Evolutionary conservation across 73 alveolate species (phyloP).

Genomic region (Tetrahymena malaccensis): DNA sequence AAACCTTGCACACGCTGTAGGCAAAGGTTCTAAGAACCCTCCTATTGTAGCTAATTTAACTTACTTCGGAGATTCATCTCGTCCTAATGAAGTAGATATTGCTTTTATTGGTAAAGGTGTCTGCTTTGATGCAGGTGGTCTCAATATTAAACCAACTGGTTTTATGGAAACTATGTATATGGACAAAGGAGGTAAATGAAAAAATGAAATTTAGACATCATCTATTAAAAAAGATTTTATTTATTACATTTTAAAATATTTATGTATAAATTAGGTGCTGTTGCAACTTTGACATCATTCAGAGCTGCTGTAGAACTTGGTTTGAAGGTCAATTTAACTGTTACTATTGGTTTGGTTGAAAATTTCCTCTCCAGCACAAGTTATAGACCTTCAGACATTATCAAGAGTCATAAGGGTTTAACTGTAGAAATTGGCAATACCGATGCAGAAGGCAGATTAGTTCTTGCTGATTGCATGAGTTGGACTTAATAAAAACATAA

Average conservation of each 20-base stretch:
- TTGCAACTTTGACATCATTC: slow-evolving; percentile 73
- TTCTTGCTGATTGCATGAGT: slow-evolving; percentile 78
- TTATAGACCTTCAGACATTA: slow-evolving; percentile 74
- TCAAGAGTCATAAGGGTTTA: slow-evolving; percentile 65
- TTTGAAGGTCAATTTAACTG: slow-evolving; percentile 53
- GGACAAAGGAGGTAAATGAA: slow-evolving; percentile 51
- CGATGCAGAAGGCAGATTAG: slow-evolving; percentile 92
- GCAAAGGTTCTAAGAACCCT: slow-evolving; percentile 60
- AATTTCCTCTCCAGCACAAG: slow-evolving; percentile 58
- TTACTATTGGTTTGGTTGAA: slow-evolving; percentile 82
- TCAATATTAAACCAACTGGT: slow-evolving; percentile 71
- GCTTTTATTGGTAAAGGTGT: slow-evolving; percentile 95
- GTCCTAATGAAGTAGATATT: slow-evolving; percentile 37
- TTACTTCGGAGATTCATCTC: slow-evolving; percentile 51
- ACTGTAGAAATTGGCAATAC: slow-evolving; percentile 81
- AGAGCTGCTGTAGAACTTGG: slow-evolving; percentile 64
- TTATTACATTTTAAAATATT: background rate
- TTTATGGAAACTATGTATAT: slow-evolving; percentile 75
- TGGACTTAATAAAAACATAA: slow-evolving; percentile 56
- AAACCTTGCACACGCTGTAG: slow-evolving; percentile 69
- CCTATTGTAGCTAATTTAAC: slow-evolving; percentile 68
- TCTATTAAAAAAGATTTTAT: too few species aligned
- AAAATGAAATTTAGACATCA: too few species aligned
- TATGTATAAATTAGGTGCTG: slow-evolving; percentile 48
- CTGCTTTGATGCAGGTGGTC: slow-evolving; percentile 88